phyloP scores from a whole-genome alignment of 2,329 filamentous ascomycete genomes.

The Phialophora macrospora region DNA sequence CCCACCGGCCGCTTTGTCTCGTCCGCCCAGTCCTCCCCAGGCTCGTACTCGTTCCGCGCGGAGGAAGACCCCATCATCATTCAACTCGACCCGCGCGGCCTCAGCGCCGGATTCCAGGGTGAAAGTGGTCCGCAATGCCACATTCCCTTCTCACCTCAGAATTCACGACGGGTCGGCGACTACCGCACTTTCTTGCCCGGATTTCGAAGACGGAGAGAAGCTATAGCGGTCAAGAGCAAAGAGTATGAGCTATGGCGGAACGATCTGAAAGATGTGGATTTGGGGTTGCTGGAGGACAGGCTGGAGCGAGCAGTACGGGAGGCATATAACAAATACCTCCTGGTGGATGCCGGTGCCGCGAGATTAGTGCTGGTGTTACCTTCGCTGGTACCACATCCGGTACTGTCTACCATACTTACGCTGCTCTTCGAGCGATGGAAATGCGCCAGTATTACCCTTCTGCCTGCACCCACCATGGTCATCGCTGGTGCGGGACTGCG shows the following conservation, averaged over 20 bases:
- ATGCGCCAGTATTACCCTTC: slow-evolving; percentile 76
- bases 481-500: slow-evolving; percentile 80
- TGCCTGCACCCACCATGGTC: slow-evolving; percentile 76
- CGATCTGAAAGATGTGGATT: slow-evolving; percentile 73
- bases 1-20: slow-evolving; percentile 58
- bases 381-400: slow-evolving; percentile 73
- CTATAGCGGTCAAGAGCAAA: slow-evolving; percentile 51
- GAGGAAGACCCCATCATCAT: slow-evolving; percentile 87
- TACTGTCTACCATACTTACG: slow-evolving; percentile 76
- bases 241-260: slow-evolving; percentile 74
- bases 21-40: slow-evolving; percentile 63
- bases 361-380: slow-evolving; percentile 77
- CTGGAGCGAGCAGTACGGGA: slow-evolving; percentile 82
- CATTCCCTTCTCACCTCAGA: slow-evolving; percentile 73
- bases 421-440: slow-evolving; percentile 82
- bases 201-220: slow-evolving; percentile 54
- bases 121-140: slow-evolving; percentile 75
- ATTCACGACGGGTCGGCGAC: slow-evolving; percentile 78
- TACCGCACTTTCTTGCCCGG: slow-evolving; percentile 71
- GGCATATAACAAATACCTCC: slow-evolving; percentile 75
- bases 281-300: slow-evolving; percentile 83
- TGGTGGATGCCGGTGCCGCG: slow-evolving; percentile 67
- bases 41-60: slow-evolving; percentile 60
- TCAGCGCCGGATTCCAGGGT: slow-evolving; percentile 85
- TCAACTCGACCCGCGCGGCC: slow-evolving; percentile 77